Conservation (phyloP, 2,329 filamentous ascomycete genomes). For the Fusarium sp. region DNA sequence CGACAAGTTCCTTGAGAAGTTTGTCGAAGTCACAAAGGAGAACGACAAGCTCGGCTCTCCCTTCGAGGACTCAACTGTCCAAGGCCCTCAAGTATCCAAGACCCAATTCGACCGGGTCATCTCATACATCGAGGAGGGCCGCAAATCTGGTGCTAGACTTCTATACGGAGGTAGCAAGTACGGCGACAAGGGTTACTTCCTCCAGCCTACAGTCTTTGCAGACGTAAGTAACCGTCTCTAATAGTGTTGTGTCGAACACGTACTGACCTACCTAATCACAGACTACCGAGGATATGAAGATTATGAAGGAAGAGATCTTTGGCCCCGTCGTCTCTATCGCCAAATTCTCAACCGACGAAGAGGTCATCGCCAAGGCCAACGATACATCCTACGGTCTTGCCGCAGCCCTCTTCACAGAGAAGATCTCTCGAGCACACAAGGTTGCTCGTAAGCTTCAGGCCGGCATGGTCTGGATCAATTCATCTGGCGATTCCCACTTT, state of each 20-base stretch:
- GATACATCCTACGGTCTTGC: conserved; percentile 67
- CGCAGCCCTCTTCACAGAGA: conserved; percentile 67
- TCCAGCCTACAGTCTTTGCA: conserved; percentile 48
- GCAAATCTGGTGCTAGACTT: conserved; percentile 71
- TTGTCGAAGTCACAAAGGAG: conserved; percentile 61
- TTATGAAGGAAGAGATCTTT: conserved; percentile 52
- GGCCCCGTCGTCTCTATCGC: conserved; percentile 49
- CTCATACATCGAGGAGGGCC: conserved; percentile 74
- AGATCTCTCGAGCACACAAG: conserved; percentile 58
- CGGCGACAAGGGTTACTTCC: conserved; percentile 47
- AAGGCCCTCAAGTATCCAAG: conserved; percentile 76
- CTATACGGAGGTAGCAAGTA: conserved; percentile 53
- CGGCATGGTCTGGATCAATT: conserved; percentile 60
- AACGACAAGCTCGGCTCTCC: conserved; percentile 72
- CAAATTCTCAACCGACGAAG: conserved; percentile 44
- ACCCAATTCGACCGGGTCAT: conserved; percentile 74
- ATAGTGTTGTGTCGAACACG: conserved; percentile 33
- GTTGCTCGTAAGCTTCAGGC: conserved; percentile 65
- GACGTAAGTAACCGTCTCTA: conserved; percentile 36
- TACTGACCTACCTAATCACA: conserved; percentile 25
- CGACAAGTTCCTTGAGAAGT: conserved; percentile 70
- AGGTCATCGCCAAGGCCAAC: conserved; percentile 49
- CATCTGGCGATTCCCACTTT: conserved; percentile 46
- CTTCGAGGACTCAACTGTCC: conserved; percentile 71
- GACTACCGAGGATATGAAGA: conserved; percentile 47